Evolutionary conservation across 805 yeast species (phyloP).

Genomic region (Kazachstania bromeliacearum): DNA sequence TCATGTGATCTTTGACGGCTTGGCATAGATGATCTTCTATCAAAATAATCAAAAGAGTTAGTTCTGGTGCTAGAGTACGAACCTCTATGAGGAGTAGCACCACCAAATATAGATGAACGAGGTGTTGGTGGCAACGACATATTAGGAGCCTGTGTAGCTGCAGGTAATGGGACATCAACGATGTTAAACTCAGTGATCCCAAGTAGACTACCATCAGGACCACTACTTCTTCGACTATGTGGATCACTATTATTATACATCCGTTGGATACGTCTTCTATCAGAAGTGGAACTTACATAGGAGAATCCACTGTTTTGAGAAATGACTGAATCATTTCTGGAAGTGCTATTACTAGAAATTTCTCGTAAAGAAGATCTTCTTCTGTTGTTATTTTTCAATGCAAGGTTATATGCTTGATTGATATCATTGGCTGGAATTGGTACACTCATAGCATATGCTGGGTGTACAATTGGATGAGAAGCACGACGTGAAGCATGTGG

Average conservation of each 20-base stretch:
- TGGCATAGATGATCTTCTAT: constrained; percentile 1
- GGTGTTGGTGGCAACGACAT: constrained; percentile 37
- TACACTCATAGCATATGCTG: background rate
- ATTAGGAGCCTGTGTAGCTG: constrained; percentile 46
- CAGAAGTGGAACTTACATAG: constrained; percentile 26
- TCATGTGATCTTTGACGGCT: constrained; percentile 1
- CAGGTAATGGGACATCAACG: constrained; percentile 37
- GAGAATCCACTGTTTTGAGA: constrained; percentile 28
- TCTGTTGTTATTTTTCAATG: constrained; percentile 1
- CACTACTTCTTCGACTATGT: constrained; percentile 2
- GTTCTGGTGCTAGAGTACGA: constrained; percentile 2
- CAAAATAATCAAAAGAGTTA: constrained; percentile 1
- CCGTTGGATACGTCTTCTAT: constrained; percentile 20
- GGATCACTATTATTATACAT: constrained; percentile 1
- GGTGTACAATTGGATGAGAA: constrained; percentile 3
- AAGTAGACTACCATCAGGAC: constrained; percentile 14
- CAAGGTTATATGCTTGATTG: background rate
- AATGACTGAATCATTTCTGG: constrained; percentile 33
- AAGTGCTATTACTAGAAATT: constrained; percentile 14
- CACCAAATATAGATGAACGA: constrained; percentile 3
- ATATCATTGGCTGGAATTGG: background rate
- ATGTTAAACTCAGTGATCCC: constrained; percentile 19
- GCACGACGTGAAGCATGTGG: constrained; percentile 3
- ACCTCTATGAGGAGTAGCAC: background rate
- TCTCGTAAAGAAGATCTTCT: constrained; percentile 9